phyloP scores from a whole-genome alignment of 345 rosid species.

The Alliaria petiolata region DNA sequence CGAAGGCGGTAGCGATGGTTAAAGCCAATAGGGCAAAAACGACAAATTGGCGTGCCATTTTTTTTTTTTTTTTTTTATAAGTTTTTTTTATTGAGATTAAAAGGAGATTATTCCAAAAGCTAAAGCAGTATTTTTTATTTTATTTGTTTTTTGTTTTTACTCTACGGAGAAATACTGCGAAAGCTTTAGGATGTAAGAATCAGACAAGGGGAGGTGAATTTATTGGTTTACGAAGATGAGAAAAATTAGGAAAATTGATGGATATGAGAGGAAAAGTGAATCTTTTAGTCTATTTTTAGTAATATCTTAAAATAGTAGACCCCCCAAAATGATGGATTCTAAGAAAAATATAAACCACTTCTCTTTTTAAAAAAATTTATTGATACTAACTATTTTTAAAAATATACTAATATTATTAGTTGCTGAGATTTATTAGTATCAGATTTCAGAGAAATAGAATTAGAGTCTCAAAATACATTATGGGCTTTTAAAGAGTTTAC shows the following conservation, averaged over 20 bases:
- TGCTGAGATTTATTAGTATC: background rate
- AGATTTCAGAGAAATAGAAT: background rate
- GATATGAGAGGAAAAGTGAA: constrained; percentile 10
- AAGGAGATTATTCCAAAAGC: constrained; percentile 24
- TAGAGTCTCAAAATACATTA: background rate
- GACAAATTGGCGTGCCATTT: constrained; percentile 34
- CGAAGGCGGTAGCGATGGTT: constrained; percentile 29
- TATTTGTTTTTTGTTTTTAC: background rate
- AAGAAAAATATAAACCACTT: background rate
- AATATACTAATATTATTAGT: background rate
- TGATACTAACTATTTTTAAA: background rate
- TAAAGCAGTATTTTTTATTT: constrained; percentile 20
- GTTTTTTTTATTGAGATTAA: constrained; percentile 1
- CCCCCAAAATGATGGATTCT: background rate
- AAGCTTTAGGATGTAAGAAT: constrained; percentile 23
- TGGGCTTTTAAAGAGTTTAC: too few species aligned
- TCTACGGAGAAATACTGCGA: constrained; percentile 12
- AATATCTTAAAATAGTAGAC: background rate
- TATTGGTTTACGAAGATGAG: constrained; percentile 22
- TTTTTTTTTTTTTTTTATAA: background rate
- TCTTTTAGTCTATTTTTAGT: background rate
- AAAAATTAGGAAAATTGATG: constrained; percentile 18
- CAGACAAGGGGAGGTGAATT: background rate
- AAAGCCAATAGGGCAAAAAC: constrained; percentile 24
- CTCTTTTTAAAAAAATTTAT: constrained; percentile 3